Evolutionary conservation across 208 protist genomes (phyloP), one percentile per base, ranked within the genome.

Genomic region (Crithidia fasciculata): DNA sequence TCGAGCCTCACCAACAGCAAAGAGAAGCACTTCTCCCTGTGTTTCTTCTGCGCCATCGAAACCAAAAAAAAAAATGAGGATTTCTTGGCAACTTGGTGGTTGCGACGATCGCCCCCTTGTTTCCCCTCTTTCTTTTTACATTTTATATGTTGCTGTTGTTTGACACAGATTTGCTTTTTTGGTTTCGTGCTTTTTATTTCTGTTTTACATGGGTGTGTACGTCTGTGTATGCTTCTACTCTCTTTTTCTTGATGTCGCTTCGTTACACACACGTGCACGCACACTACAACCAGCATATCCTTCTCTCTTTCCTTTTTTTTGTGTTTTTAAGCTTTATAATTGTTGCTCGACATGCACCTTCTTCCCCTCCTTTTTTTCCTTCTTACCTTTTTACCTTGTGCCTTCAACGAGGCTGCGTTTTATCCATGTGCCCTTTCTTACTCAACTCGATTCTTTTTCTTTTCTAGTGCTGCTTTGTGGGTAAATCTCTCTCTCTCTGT

Each of bases 121-220:
- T 19, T 57, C 10, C 50, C 28, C 50, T 59, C 52, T 28, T 49
- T 49, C 16, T 56, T 57, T 15, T 50, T 59, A 47, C 0, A 41
- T 0, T 59, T 16, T 59, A 15, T 41, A 40, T 15, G 8, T 10
- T 41, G 55, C 55, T 59, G 8, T 59, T 59, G 28, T 59, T 41
- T 40, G 13, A 41, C 40, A 9, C 16, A 59, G 6, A 13, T 50
- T 69, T 49, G n/a, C 59, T 56, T n/a, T 56, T 69, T 69, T 59
- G 19, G 39, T 28, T 59, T 7, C n/a, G 5, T 59, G 28, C 6
- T 59, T 16, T 28, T 59, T 19, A 6, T 56, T 56, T 10, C 52
- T 19, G 2, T 18, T 56, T 56, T 56, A 8, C 52, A 16, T 8
- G 6, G 7, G 16, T 18, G 8, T 10, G 28, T 58, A 13, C 13